Base-by-base conservation (phyloP, 2,329 filamentous ascomycete genomes). In the Monosporascus sp. region DNA sequence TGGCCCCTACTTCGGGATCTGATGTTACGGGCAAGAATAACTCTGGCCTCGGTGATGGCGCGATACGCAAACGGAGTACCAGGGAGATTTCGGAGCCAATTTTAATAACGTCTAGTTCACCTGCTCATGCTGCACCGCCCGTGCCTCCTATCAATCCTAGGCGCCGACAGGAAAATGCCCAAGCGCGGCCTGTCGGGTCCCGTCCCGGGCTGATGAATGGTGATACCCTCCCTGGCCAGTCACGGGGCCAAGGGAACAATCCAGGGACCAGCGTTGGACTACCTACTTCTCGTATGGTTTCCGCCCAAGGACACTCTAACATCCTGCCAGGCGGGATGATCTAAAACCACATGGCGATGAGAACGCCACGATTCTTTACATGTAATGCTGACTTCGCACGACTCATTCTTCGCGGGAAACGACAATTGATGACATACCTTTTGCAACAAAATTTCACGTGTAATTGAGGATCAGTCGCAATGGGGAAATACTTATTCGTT, bases 121-220 rank as follows among this genome's bases (percentile, higher is more conserved):
- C 72, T 4, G 72, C 76, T 3, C 72, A 74, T 1, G 75, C 73
- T 2, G 66, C 70, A 2, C 80, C 81, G 2, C 81, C 81, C 2
- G 54, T 85, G 37, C 81, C 81, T 2, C 80, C 81, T 2, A 80
- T 85, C 63, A 84, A 84, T 62, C 81, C 81, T 28, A 74, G 79
- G 48, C 75, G 81, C 9, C 72, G 70, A 47, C 68, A 71, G 48
- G 69, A 75, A 14, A 66, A 35, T 35, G 11, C 31, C 31, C 31
- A 35, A 35, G 31, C 11, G 31, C 31, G 31, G 11, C 4, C 31
- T 11, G 31, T 11, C 2, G 38, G 38, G 17, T 41, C 38, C 38
- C 38, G 38, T 2, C 17, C 11, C 3, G 31, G 31, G 31, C 31
- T 35, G 4, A 35, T 35, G 31, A 35, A 47, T 47, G 22, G 17